Percentiles rank a stretch among this genome's conserved stretches.
Evolutionary conservation across 345 rosid genomes (phyloP).

Genomic region (Arabidopsis thaliana): TAIR10.1 NC_003074.8:23088501-23089000

Average conservation of each 20-base stretch:
- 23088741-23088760: slow-evolving; percentile 44
- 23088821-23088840: slow-evolving; percentile 30
- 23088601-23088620: slow-evolving; percentile 74
- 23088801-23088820: slow-evolving; percentile 35
- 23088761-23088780: slow-evolving; percentile 39
- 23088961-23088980: slow-evolving; percentile 26
- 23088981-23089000: slow-evolving; percentile 35
- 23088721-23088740: slow-evolving; percentile 62
- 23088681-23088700: slow-evolving; percentile 72
- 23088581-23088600: slow-evolving; percentile 85
- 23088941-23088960: slow-evolving; percentile 43
- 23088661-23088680: slow-evolving; percentile 80
- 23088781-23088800: slow-evolving; percentile 44
- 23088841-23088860: slow-evolving; percentile 33
- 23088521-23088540: slow-evolving; percentile 20
- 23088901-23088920: slow-evolving; percentile 42
- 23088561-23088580: slow-evolving; percentile 75
- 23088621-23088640: slow-evolving; percentile 77
- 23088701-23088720: slow-evolving; percentile 85
- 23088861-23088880: slow-evolving; percentile 42
- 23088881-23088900: slow-evolving; percentile 54
- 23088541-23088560: slow-evolving; percentile 9
- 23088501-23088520: not conserved
- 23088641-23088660: slow-evolving; percentile 91
- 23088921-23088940: slow-evolving; percentile 46